Evolutionary conservation across 2,329 filamentous ascomycete genomes (phyloP).

Genomic region (Aulographum hederae): DNA sequence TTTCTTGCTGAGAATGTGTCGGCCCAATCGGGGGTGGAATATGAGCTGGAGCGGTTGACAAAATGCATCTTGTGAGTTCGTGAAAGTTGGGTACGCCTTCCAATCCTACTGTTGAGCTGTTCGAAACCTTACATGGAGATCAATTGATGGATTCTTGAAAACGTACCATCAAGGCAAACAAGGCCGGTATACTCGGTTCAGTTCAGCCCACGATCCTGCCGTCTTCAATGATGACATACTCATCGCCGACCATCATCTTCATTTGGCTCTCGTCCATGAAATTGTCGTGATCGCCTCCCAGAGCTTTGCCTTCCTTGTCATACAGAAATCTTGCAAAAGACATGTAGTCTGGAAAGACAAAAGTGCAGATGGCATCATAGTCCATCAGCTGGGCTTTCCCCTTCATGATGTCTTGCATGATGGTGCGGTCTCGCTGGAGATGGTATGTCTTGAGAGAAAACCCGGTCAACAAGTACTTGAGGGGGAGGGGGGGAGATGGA

Average conservation of each 20-base stretch:
- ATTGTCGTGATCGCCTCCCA: conserved; percentile 17
- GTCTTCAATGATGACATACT: conserved; percentile 21
- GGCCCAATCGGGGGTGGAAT: no score
- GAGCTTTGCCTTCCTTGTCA: conserved; percentile 24
- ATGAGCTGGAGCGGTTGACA: no score
- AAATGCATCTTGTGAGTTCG: no score
- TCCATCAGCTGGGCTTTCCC: conserved; percentile 24
- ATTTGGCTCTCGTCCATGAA: conserved; percentile 22
- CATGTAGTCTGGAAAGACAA: conserved; percentile 27
- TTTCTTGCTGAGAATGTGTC: no score
- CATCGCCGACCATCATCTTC: conserved; percentile 28
- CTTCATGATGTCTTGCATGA: conserved; percentile 26
- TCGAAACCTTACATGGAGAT: no score
- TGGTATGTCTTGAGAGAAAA: conserved; percentile 32
- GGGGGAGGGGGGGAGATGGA: no score
- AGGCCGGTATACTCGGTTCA: no score
- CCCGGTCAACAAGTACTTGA: no score
- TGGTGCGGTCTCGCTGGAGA: conserved; percentile 23
- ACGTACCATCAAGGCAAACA: no score
- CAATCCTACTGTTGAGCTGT: no score
- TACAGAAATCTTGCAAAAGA: conserved; percentile 27
- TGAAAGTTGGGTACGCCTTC: no score
- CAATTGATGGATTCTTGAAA: no score
- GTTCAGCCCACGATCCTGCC: conserved; percentile 13
- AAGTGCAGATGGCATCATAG: conserved; percentile 29